Base-by-base conservation (phyloP, 768 basidiomycete genomes). In the Termitomyces sp. region DNA sequence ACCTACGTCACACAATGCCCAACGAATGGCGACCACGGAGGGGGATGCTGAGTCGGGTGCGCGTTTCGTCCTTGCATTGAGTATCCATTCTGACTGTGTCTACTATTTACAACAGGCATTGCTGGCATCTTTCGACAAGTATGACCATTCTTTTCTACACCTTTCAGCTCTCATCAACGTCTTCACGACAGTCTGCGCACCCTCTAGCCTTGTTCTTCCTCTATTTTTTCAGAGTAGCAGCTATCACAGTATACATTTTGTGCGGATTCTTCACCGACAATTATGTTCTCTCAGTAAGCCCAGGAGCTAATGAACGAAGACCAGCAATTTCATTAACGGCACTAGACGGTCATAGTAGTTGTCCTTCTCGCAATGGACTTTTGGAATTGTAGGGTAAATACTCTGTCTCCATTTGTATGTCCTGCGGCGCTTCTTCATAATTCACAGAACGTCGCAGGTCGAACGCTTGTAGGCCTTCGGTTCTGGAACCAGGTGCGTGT, bases 301-400 rank as follows among this genome's bases (percentile, higher is more conserved):
- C 17, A 43, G 43, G 6, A 7, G 53, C 17, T 21, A 46, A 42
- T 51, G 29, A 14, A 19, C 25, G 29, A 7, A 16, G 31, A 12
- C 25, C 31, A 12, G 7, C 7, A 16, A 34, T 45, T 31, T 61
- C 29, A 56, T 23, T n/a, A 9, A 34, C n/a, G 50, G 16, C 19
- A 5, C 19, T 47, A 80, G 79, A 96, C 95, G 25, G 95, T 99
- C 4, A 72, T 84, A 9, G 96, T 98, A 0, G 97, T 98, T 21
- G 87, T 98, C 1, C 77, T 99, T 16, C 83, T 99, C 25, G 90
- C 95, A 0, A 89, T 96, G 84, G 97, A 99, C 74, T 99, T 99
- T 71, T 99, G 96, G 97, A 98, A 96, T 65, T 94, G 92, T 63
- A 78, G 95, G 69, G 92, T 94, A 66, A 59, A 83, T 58, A 29